A percentile compares a stretch with the other conserved stretches of the same genome.
phyloP scores from a whole-genome alignment of 495 filamentous ascomycete species.

The Talaromyces wortmannii region DNA sequence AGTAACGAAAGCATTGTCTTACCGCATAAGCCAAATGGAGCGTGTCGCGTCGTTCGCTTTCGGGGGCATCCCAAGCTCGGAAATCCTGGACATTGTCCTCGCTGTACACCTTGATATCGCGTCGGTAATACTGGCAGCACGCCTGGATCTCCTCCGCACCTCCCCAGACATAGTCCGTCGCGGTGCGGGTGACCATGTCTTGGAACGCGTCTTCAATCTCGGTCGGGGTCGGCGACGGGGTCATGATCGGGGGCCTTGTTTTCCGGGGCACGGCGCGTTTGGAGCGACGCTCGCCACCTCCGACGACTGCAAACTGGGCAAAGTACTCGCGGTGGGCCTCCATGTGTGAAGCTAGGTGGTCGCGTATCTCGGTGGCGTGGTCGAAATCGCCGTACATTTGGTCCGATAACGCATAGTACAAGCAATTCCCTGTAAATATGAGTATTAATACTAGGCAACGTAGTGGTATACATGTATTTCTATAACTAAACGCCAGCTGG shows the following conservation, averaged over 20 bases:
- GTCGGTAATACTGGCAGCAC: slow-evolving; percentile 55
- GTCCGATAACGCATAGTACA: slow-evolving; percentile 72
- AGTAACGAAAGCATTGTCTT: slow-evolving; percentile 22
- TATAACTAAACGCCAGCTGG: not conserved
- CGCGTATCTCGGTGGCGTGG: slow-evolving; percentile 52
- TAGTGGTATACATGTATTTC: not conserved
- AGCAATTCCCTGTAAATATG: slow-evolving; percentile 54
- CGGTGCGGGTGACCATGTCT: slow-evolving; percentile 52
- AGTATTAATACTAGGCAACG: not conserved
- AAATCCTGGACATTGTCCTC: slow-evolving; percentile 34
- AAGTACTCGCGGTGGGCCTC: slow-evolving; percentile 52
- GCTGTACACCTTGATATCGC: slow-evolving; percentile 61
- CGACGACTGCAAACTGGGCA: slow-evolving; percentile 58
- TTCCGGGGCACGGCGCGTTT: slow-evolving; percentile 38
- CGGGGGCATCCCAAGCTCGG: slow-evolving; percentile 38
- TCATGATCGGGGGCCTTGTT: slow-evolving; percentile 34
- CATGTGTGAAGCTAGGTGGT: slow-evolving; percentile 56
- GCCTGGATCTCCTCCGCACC: slow-evolving; percentile 69
- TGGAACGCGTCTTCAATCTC: slow-evolving; percentile 60
- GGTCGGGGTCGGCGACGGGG: slow-evolving; percentile 38
- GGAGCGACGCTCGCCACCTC: slow-evolving; percentile 54
- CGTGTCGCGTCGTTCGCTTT: slow-evolving; percentile 31
- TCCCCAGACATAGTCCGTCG: slow-evolving; percentile 57
- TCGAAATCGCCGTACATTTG: slow-evolving; percentile 62
- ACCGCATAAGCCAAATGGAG: slow-evolving; percentile 70